A percentile compares a stretch with the other conserved stretches of the same genome.
Evolutionary conservation across 2,329 filamentous ascomycete species (phyloP).

Genomic region (Aspergillus quadrilineatus): DNA sequence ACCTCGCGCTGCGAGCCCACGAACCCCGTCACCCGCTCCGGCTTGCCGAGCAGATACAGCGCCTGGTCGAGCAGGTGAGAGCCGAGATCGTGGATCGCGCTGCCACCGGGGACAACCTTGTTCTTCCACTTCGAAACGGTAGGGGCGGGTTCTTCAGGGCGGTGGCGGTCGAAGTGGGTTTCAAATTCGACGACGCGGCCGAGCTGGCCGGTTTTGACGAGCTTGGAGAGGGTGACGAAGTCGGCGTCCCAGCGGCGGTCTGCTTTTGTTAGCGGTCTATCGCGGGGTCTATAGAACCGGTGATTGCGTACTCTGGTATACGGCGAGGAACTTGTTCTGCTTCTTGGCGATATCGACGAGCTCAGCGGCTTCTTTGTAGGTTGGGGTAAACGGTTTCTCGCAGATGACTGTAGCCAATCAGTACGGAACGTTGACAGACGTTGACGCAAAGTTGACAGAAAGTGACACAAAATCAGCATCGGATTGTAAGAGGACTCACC

Average conservation of each 20-base stretch:
- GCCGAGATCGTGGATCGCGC: conserved; percentile 71
- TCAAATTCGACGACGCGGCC: conserved; percentile 76
- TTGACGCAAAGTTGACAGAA: too few species aligned
- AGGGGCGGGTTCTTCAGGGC: conserved; percentile 53
- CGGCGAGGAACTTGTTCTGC: conserved; percentile 57
- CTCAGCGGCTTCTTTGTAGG: conserved; percentile 63
- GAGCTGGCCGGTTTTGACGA: conserved; percentile 60
- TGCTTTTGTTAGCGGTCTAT: conserved; percentile 15
- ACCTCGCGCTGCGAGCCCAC: conserved; percentile 65
- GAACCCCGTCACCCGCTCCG: conserved; percentile 65
- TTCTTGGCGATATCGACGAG: conserved; percentile 58
- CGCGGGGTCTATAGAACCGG: not conserved
- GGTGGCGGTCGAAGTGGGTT: conserved; percentile 76
- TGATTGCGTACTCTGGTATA: conserved; percentile 63
- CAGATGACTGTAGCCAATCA: conserved; percentile 57
- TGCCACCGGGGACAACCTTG: conserved; percentile 63
- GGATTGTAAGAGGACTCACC: conserved; percentile 26
- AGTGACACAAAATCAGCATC: not conserved
- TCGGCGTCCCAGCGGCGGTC: conserved; percentile 75
- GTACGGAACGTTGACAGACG: not conserved
- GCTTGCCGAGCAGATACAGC: conserved; percentile 68
- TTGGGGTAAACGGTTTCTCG: conserved; percentile 81
- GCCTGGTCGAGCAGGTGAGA: conserved; percentile 75
- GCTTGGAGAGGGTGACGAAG: conserved; percentile 67
- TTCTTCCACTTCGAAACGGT: conserved; percentile 63